Evolutionary conservation across 441 rosid genomes (phyloP).

Genomic region (Populus hybrid): DNA sequence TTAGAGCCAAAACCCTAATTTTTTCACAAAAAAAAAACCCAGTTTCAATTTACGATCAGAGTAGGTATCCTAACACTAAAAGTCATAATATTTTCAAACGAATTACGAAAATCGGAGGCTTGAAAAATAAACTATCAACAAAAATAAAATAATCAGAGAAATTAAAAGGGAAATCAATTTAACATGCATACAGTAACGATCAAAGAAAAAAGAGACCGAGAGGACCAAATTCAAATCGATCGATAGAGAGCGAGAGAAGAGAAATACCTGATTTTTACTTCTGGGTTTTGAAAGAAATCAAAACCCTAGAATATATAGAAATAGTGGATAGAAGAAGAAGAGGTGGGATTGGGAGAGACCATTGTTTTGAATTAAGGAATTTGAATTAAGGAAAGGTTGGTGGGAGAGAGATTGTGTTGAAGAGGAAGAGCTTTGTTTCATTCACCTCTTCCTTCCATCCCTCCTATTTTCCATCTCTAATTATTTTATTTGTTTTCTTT

Average conservation of each 20-base stretch:
- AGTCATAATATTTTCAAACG: not conserved
- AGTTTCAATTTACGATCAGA: not conserved
- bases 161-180: not conserved
- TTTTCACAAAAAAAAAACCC: not conserved
- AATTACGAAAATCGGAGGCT: constrained; percentile 2
- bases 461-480: too few relatives aligned
- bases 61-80: not conserved
- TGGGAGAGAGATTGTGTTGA: not conserved
- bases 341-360: constrained; percentile 16
- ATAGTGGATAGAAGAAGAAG: not conserved
- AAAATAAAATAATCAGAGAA: not conserved
- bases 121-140: not conserved
- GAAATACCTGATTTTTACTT: not conserved
- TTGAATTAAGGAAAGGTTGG: constrained; percentile 15
- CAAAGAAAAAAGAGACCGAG: not conserved
- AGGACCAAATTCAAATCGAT: not conserved
- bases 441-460: too few relatives aligned
- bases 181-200: not conserved
- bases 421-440: too few relatives aligned
- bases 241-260: not conserved
- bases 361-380: constrained; percentile 23
- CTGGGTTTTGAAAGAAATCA: not conserved
- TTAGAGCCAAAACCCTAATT: constrained; percentile 3
- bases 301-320: not conserved
- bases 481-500: too few relatives aligned